Conservation (phyloP, 345 rosid genomes). For the Euclidium syriacum region DNA sequence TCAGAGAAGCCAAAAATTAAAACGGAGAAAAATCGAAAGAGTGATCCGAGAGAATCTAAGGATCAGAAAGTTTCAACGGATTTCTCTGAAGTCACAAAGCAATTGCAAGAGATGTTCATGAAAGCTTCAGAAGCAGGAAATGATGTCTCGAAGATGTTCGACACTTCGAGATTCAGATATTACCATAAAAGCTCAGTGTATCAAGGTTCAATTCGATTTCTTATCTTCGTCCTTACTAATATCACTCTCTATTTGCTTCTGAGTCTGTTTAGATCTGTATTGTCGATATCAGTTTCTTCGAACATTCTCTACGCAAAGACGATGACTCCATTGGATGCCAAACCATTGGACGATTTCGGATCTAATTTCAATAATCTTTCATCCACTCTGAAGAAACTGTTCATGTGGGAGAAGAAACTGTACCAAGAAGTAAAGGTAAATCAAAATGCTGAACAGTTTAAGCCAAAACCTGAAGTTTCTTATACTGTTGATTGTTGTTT, state of each 20-base stretch:
- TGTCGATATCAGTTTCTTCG: conserved; percentile 27
- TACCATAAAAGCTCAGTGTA: conserved; percentile 18
- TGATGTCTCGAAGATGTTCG: conserved; percentile 29
- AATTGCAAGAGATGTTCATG: conserved; percentile 19
- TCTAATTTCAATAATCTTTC: conserved; percentile 41
- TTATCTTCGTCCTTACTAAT: background rate
- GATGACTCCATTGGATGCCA: conserved; percentile 1
- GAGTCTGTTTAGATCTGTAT: background rate
- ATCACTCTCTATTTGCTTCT: background rate
- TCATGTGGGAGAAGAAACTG: conserved; percentile 72
- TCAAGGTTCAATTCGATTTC: conserved; percentile 1
- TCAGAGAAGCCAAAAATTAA: conserved; percentile 3
- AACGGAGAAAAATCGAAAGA: background rate
- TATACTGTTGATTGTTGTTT: background rate
- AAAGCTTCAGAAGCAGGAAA: conserved; percentile 31
- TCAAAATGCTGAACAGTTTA: background rate
- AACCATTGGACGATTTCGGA: conserved; percentile 30
- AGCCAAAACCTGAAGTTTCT: background rate
- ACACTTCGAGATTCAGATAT: conserved; percentile 24
- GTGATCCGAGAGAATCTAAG: background rate
- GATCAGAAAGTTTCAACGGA: background rate
- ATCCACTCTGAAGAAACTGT: conserved; percentile 46
- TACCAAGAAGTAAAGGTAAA: conserved; percentile 66
- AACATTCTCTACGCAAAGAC: conserved; percentile 33
- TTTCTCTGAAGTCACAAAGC: conserved; percentile 5